phyloP scores from a whole-genome alignment of 768 basidiomycete genomes.

The Cystofilobasidium bisporidii region DNA sequence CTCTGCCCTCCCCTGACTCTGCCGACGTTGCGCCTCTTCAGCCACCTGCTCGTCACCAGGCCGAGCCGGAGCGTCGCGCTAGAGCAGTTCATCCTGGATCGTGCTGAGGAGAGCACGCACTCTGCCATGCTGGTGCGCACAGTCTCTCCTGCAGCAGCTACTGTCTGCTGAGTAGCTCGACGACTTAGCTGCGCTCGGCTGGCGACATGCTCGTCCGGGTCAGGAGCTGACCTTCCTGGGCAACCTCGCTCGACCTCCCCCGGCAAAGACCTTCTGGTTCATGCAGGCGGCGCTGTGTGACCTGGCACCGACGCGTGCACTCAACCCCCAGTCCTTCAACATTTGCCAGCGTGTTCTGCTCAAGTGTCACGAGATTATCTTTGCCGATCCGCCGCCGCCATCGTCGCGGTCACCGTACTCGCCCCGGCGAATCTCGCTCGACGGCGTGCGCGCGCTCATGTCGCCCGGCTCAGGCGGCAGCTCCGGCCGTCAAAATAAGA shows the following conservation, averaged over 20 bases:
- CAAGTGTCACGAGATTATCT: conserved; percentile 92
- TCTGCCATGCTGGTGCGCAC: conserved; percentile 89
- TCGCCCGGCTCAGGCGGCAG: not conserved
- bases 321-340: conserved; percentile 66
- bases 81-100: conserved; percentile 84
- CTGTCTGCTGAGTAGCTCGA: no score
- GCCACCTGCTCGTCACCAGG: conserved; percentile 86
- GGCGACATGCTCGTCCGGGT: no score
- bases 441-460: not conserved
- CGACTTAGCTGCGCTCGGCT: no score
- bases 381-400: conserved; percentile 64
- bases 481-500: not conserved
- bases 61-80: conserved; percentile 85
- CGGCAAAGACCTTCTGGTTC: conserved; percentile 99
- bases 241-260: conserved; percentile 3
- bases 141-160: conserved; percentile 13
- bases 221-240: conserved; percentile 25
- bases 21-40: conserved; percentile 39
- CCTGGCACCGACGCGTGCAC: conserved; percentile 48
- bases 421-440: conserved; percentile 8
- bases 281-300: conserved; percentile 93
- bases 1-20: no score
- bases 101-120: conserved; percentile 82
- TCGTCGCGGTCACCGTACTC: conserved; percentile 44
- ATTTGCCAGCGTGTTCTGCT: conserved; percentile 87